Base-by-base conservation (phyloP, 1,284 basidiomycete species). In the Ganoderma boninense region DNA sequence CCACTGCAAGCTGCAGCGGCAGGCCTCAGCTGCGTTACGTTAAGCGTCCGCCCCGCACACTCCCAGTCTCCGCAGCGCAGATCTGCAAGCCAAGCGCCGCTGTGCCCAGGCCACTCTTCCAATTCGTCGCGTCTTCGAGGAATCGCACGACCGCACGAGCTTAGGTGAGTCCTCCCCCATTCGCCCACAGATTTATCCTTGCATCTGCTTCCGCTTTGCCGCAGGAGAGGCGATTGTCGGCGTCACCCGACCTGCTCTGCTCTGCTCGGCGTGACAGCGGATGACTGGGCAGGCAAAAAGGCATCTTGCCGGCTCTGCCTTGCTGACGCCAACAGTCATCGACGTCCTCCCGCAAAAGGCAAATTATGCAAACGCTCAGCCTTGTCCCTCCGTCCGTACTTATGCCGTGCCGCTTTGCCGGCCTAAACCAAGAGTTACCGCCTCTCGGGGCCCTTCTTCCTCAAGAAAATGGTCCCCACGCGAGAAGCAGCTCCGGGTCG, bases 31-130 rank as follows among this genome's bases (percentile, higher is more conserved):
- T 40, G 38, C 38, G 54, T 69, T 73, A 71, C 72, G 72, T 73
- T 64, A 65, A 71, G 72, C 69, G 72, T 71, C 70, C 64, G 67
- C 67, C 57, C 35, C 38, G 59, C 65, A 29, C 59, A 38, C 29
- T 43, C 65, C 20, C 63, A 32, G 43, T 63, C 44, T 40, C 69
- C 66, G 65, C 67, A 68, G 65, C 57, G 43, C 63, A 65, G 69
- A 64, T 66, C 65, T 64, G 69, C 65, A 66, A n/a, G 42, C 43
- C 38, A 52, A 29, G n/a, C 38, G 42, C 54, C 54, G 52, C 63
- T 60, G 46, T 32, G 62, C 32, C 65, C 46, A 70, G 66, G 57
- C 57, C 57, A 40, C 40, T 60, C 57, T n/a, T 40, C 8, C 11
- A 40, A 11, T 40, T 4, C 13, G 18, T 20, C 11, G 20, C 35